Conservation (phyloP, 176 grass and related monocot genomes). For the Bolboschoenus planiculmis region DNA sequence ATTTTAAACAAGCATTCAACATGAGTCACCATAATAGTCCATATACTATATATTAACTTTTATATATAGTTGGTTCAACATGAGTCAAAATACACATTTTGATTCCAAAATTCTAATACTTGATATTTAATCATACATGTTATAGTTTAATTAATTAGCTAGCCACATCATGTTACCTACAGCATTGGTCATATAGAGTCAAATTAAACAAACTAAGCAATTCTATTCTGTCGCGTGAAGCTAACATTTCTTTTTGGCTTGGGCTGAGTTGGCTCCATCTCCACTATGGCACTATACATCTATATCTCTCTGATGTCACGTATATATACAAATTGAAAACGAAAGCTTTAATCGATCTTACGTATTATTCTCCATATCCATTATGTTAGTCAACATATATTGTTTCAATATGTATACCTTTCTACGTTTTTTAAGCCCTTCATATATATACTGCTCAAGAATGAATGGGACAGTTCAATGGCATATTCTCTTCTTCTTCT, state of each 20-base stretch:
- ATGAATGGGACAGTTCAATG: no score
- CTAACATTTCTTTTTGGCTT: neutral
- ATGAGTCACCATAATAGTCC: neutral
- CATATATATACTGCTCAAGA: neutral
- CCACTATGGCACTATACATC: no score
- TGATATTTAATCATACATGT: neutral
- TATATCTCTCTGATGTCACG: slow-evolving; percentile 18
- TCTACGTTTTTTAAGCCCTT: neutral
- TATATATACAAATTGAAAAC: slow-evolving; percentile 10
- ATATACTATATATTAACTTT: neutral
- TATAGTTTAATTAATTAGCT: neutral
- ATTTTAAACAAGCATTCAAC: neutral
- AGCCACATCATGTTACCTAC: neutral
- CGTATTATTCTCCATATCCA: neutral
- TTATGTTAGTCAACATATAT: neutral
- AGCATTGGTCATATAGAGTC: neutral
- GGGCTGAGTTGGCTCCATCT: slow-evolving; percentile 16
- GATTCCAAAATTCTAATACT: neutral
- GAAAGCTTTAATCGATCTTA: slow-evolving; percentile 1
- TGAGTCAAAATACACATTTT: neutral
- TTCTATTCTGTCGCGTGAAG: slow-evolving; percentile 18
- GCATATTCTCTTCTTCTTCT: no score
- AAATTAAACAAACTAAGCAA: neutral
- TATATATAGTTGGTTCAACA: neutral
- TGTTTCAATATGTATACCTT: slow-evolving; percentile 10